A percentile compares a stretch with the other conserved stretches of the same genome.
Conservation (phyloP, 192 early-diverging fungal species). For the Umbelopsis vinacea region DNA sequence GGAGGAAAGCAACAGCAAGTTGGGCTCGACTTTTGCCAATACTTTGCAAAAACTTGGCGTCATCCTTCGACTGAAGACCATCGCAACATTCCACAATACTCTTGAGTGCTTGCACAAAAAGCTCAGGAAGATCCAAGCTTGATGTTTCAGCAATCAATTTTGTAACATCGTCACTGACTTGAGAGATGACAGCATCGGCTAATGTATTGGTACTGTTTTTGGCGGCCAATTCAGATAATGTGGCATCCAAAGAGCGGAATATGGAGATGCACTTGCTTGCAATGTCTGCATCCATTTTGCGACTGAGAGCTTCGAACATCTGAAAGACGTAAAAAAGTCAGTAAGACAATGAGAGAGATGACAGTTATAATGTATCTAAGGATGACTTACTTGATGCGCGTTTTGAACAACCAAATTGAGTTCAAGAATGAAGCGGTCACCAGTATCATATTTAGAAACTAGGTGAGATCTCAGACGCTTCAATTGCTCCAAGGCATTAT, state of each 20-base stretch:
- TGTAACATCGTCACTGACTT: background rate
- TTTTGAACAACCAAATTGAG: constrained; percentile 23
- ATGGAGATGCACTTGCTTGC: background rate
- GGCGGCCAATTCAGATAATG: background rate
- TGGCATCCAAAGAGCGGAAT: background rate
- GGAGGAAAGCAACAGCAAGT: constrained; percentile 63
- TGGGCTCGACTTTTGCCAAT: constrained; percentile 64
- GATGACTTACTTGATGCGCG: constrained; percentile 29
- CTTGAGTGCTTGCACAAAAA: background rate
- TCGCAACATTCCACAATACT: background rate
- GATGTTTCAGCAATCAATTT: background rate
- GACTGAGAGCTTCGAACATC: constrained; percentile 11
- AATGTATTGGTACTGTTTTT: background rate
- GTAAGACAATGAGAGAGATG: no score
- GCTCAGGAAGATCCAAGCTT: background rate
- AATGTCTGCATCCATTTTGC: background rate
- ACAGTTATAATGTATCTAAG: no score
- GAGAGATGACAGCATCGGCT: background rate
- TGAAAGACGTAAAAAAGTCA: background rate
- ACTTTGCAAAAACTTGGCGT: constrained; percentile 25
- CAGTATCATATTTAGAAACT: constrained; percentile 9
- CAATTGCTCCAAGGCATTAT: constrained; percentile 20
- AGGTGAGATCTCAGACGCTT: constrained; percentile 25
- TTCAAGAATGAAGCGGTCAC: constrained; percentile 29
- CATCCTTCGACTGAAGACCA: background rate